These are phyloP conservation scores for Diversispora epigaea DNA, from an alignment of 192 early-diverging fungal genomes.

Conservation along the genomic window DNA sequence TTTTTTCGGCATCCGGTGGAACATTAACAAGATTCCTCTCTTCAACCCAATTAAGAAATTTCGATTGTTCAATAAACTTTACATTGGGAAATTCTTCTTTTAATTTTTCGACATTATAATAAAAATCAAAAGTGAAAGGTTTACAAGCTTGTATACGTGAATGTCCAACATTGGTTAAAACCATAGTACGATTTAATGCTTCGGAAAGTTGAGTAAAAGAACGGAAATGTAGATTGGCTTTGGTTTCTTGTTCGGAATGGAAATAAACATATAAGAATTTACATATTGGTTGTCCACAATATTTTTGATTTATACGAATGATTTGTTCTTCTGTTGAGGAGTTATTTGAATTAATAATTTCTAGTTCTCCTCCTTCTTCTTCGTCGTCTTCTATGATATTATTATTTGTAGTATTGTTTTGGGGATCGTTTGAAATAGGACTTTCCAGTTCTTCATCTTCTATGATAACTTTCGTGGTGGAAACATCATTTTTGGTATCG, in stretches of 20 bases:
- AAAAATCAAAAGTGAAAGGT: slow-evolving; percentile 36
- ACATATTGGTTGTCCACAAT: neutral
- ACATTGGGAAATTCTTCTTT: neutral
- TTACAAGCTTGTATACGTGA: slow-evolving; percentile 37
- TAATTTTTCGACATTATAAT: slow-evolving; percentile 31
- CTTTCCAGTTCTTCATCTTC: too few relatives aligned
- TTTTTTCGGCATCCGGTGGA: too few relatives aligned
- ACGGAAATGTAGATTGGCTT: slow-evolving; percentile 40
- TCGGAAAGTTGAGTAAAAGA: slow-evolving; percentile 36
- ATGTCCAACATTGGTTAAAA: slow-evolving; percentile 39
- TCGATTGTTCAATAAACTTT: neutral
- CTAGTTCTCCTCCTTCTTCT: too few relatives aligned
- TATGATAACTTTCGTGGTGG: too few relatives aligned
- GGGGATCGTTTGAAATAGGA: too few relatives aligned
- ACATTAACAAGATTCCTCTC: neutral
- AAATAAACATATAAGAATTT: slow-evolving; percentile 11
- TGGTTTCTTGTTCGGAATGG: slow-evolving; percentile 35
- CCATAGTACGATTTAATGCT: slow-evolving; percentile 37
- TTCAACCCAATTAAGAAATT: neutral
- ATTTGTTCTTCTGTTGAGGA: too few relatives aligned
- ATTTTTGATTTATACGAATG: neutral
- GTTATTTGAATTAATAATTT: too few relatives aligned
- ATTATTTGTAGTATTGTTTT: too few relatives aligned
- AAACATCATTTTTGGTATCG: too few relatives aligned
- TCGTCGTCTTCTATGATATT: too few relatives aligned